These are phyloP conservation scores for Fusarium sp. DNA, from an alignment of 2,329 filamentous ascomycete genomes.

Conservation along the genomic window DNA sequence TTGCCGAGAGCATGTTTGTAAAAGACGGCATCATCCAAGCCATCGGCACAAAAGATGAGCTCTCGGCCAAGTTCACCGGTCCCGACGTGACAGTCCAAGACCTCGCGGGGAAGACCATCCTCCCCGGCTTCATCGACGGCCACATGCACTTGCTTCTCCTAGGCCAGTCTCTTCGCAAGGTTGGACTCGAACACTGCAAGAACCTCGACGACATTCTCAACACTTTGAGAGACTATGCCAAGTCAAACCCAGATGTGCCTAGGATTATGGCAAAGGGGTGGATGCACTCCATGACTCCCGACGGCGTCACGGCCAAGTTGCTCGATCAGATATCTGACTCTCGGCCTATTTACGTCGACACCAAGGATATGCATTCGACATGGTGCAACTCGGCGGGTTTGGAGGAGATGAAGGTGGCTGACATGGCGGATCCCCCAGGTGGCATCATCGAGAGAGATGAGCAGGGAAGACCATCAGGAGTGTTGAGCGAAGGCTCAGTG, in stretches of 20 bases:
- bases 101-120: constrained; percentile 50
- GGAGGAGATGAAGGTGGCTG: constrained; percentile 58
- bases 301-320: constrained; percentile 54
- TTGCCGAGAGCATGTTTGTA: constrained; percentile 49
- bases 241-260: constrained; percentile 56
- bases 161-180: constrained; percentile 64
- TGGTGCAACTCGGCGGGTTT: constrained; percentile 66
- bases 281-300: constrained; percentile 63
- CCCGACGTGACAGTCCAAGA: constrained; percentile 35
- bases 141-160: constrained; percentile 67
- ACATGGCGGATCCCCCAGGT: constrained; percentile 59
- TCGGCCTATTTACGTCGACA: constrained; percentile 66
- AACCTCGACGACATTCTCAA: constrained; percentile 60
- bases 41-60: constrained; percentile 46
- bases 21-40: constrained; percentile 48
- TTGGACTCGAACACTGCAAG: constrained; percentile 60
- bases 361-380: constrained; percentile 66
- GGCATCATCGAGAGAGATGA: constrained; percentile 63
- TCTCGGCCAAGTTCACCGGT: constrained; percentile 33
- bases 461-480: constrained; percentile 58
- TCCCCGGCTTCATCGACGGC: constrained; percentile 68
- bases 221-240: constrained; percentile 58
- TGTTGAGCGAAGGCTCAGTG: constrained; percentile 64
- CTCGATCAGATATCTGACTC: constrained; percentile 65
- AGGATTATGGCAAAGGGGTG: constrained; percentile 66